phyloP scores from a whole-genome alignment of 2,329 filamentous ascomycete species.

The Epichloe sibirici region DNA sequence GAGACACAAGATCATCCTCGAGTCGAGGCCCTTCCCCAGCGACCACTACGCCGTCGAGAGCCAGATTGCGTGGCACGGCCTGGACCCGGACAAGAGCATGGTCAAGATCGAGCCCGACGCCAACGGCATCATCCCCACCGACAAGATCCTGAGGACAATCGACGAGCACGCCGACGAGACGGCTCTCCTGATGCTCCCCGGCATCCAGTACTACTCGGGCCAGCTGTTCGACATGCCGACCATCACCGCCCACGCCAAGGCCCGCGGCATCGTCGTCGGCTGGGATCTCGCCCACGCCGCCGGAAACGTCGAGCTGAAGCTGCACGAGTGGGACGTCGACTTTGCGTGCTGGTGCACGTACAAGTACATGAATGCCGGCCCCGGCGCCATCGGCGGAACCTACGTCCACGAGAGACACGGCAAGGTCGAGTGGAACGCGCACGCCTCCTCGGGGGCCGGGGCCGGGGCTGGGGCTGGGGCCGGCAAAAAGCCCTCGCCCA shows the following conservation, averaged over 20 bases:
- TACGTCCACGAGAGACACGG: slow-evolving; percentile 73
- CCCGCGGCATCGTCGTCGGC: slow-evolving; percentile 58
- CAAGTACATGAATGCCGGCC: slow-evolving; percentile 84
- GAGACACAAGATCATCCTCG: slow-evolving; percentile 70
- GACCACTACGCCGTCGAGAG: slow-evolving; percentile 79
- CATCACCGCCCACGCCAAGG: slow-evolving; percentile 68
- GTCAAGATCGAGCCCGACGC: slow-evolving; percentile 58
- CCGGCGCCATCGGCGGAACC: slow-evolving; percentile 65
- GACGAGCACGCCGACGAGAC: slow-evolving; percentile 61
- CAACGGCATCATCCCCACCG: slow-evolving; percentile 51
- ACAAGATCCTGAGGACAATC: slow-evolving; percentile 60
- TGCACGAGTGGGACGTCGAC: slow-evolving; percentile 86
- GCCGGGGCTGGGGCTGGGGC: slow-evolving; percentile 14
- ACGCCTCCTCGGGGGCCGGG: too few species aligned
- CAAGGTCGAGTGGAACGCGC: slow-evolving; percentile 27
- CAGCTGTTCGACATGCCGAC: slow-evolving; percentile 72
- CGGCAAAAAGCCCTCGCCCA: slow-evolving; percentile 5
- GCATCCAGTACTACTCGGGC: slow-evolving; percentile 85
- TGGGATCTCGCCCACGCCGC: slow-evolving; percentile 85
- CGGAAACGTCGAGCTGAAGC: slow-evolving; percentile 65
- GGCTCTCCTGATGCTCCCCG: slow-evolving; percentile 69
- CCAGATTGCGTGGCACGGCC: slow-evolving; percentile 60
- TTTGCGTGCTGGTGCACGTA: slow-evolving; percentile 92
- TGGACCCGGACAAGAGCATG: slow-evolving; percentile 56
- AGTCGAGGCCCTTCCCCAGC: slow-evolving; percentile 82